phyloP scores from a whole-genome alignment of 352 stramenopile genomes.

The Phytopythium cucurbitacearum region DNA sequence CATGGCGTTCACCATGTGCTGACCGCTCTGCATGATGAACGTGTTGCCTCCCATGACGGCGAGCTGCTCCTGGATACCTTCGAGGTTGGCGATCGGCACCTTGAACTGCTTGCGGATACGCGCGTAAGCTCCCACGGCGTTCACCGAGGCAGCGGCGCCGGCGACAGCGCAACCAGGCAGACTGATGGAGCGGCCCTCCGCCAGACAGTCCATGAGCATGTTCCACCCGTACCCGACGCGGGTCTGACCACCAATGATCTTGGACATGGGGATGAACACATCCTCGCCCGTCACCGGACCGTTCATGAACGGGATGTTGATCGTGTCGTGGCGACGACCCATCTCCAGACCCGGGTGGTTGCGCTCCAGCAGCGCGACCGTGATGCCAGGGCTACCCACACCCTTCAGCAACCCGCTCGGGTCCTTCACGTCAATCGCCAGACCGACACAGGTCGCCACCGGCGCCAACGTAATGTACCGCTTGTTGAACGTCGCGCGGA shows the following conservation, averaged over 20 bases:
- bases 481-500: constrained; percentile 97
- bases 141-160: constrained; percentile 89
- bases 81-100: constrained; percentile 97
- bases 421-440: constrained; percentile 96
- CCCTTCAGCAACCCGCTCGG: constrained; percentile 93
- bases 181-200: constrained; percentile 95
- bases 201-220: constrained; percentile 99
- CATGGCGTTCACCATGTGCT: constrained; percentile 98
- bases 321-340: constrained; percentile 94
- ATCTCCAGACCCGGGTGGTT: constrained; percentile 94
- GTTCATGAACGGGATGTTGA: constrained; percentile 98
- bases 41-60: constrained; percentile 91
- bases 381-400: constrained; percentile 93
- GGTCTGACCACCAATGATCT: constrained; percentile 96
- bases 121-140: constrained; percentile 93
- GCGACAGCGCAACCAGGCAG: constrained; percentile 94
- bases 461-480: constrained; percentile 98
- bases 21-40: constrained; percentile 94
- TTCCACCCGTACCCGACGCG: constrained; percentile 97
- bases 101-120: constrained; percentile 98
- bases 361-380: constrained; percentile 94
- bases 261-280: constrained; percentile 98
- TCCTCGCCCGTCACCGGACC: constrained; percentile 95
- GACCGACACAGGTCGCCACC: constrained; percentile 94
- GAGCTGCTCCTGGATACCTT: constrained; percentile 97